These are phyloP conservation scores for Aspergillus sp. DNA, from an alignment of 2,329 filamentous ascomycete species.

Conservation along the genomic window DNA sequence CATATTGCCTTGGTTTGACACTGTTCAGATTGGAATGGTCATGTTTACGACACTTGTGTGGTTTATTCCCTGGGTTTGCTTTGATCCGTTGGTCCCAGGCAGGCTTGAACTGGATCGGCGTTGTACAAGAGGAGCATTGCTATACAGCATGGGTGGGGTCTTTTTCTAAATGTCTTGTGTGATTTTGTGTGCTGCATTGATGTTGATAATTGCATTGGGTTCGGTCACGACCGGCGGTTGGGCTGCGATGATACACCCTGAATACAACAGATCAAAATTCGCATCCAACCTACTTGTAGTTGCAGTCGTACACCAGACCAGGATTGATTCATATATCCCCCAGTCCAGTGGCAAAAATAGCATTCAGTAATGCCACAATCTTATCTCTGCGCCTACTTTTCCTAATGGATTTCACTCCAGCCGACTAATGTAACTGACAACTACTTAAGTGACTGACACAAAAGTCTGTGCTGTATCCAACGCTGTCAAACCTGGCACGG, in stretches of 20 bases:
- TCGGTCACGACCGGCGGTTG: not conserved
- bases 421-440: no score
- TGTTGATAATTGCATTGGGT: conserved; percentile 10
- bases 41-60: conserved; percentile 1
- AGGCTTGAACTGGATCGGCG: conserved; percentile 18
- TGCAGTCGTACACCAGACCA: not conserved
- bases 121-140: conserved; percentile 25
- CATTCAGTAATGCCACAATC: no score
- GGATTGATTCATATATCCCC: not conserved
- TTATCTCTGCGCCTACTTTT: no score
- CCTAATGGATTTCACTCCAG: no score
- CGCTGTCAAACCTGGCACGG: no score
- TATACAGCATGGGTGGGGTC: conserved; percentile 23
- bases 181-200: conserved; percentile 7
- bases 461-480: no score
- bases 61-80: conserved; percentile 1
- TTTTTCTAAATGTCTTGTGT: conserved; percentile 1
- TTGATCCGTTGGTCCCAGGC: conserved; percentile 1
- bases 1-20: conserved; percentile 15
- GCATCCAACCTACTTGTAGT: not conserved
- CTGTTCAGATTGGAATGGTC: conserved; percentile 12
- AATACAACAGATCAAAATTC: conserved; percentile 6
- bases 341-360: conserved; percentile 4
- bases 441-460: no score
- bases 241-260: conserved; percentile 4